Evolutionary conservation across 2,329 filamentous ascomycete species (phyloP), one percentile per base, ranked within the genome.

Genomic region (Trichoderma sp.): DNA sequence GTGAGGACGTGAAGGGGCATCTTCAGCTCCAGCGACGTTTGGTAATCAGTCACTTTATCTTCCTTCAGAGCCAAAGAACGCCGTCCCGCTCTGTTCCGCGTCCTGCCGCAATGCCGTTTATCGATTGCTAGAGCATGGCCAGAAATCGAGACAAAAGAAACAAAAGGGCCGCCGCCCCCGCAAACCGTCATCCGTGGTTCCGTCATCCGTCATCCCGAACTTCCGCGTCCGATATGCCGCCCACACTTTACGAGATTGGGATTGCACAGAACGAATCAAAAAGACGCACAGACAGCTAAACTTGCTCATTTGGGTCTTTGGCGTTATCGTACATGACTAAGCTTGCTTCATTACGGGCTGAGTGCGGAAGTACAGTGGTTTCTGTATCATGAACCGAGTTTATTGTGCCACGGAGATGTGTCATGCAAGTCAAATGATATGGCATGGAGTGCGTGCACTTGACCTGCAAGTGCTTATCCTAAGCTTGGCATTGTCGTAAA

Each of bases 221-320:
- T 75, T 78, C 77, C 76, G 72, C 57, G 57, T 29, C 32, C 60
- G 60, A 19, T 52, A 9, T 19, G 50, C 17, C 32, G 59, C 59
- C 39, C 19, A 13, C 37, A 19, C 5, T 56, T 53, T 29, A n/a
- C 25, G 12, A 45, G 19, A 45, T 45, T n/a, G 12, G 39, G 19
- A 45, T n/a, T 19, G n/a, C 39, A 45, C 39, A n/a, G 39, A n/a
- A n/a, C 39, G 39, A 45, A 45, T 45, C 39, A 45, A 45, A 45
- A n/a, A 45, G 39, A 45, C 39, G 39, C 39, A 45, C 39, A 22
- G 39, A 45, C 39, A 45, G n/a, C n/a, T 12, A 22, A 45, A 45
- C n/a, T 45, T 45, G 39, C 39, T 45, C 9, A 9, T 45, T 45
- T 45, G n/a, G 39, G 39, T 2, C 1, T 19, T 39, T 22, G 19